phyloP scores from a whole-genome alignment of 495 filamentous ascomycete species.

The Platismatia glauca region DNA sequence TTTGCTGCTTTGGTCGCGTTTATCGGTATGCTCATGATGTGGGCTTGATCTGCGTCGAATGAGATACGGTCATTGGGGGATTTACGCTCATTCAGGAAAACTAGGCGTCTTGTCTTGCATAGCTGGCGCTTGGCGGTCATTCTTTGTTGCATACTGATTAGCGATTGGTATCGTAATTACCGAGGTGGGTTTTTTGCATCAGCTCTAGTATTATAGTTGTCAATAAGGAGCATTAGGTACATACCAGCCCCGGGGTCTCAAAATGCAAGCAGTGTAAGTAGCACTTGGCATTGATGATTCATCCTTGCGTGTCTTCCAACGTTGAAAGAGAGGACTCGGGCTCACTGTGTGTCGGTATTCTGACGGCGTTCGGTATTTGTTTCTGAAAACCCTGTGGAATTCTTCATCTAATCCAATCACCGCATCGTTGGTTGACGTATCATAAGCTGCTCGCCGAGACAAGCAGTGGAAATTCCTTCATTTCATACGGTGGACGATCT shows the following conservation, averaged over 20 bases:
- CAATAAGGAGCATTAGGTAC: background rate
- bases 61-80: constrained; percentile 15
- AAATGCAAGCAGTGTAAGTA: background rate
- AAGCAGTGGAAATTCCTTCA: too few relatives aligned
- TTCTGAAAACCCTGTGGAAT: background rate
- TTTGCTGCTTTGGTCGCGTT: constrained; percentile 50
- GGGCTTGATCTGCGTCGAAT: constrained; percentile 20
- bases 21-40: constrained; percentile 46
- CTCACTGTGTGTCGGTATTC: background rate
- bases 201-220: constrained; percentile 9
- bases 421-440: too few relatives aligned
- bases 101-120: constrained; percentile 20
- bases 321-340: background rate
- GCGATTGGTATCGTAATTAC: constrained; percentile 1
- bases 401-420: background rate
- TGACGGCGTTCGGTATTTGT: background rate
- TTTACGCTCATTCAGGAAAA: constrained; percentile 18
- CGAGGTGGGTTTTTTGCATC: background rate
- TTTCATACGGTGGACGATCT: background rate
- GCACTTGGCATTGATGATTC: background rate
- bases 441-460: too few relatives aligned
- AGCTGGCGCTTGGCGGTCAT: constrained; percentile 6
- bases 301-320: too few relatives aligned
- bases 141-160: constrained; percentile 3
- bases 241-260: constrained; percentile 5